Evolutionary conservation across 495 filamentous ascomycete genomes (phyloP).

Genomic region (Chaetomium tenue): DNA sequence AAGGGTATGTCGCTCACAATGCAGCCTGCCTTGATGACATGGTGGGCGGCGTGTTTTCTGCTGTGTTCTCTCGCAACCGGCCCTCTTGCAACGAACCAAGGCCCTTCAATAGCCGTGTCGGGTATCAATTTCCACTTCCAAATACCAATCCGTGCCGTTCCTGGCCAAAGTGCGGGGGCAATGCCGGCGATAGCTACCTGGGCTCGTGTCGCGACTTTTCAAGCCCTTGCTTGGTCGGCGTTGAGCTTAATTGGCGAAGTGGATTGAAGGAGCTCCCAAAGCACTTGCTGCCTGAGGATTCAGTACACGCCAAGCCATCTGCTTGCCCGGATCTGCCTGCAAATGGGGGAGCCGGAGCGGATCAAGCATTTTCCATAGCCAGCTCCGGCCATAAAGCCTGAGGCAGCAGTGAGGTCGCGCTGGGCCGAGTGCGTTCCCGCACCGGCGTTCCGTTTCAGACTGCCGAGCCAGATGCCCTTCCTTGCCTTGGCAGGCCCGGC

Average conservation of each 20-base stretch:
- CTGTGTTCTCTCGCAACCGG: not conserved
- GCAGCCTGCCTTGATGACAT: slow-evolving; percentile 50
- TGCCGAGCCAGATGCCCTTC: slow-evolving; percentile 20
- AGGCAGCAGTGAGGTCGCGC: not conserved
- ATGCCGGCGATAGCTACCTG: slow-evolving; percentile 1
- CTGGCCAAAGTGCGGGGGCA: slow-evolving; percentile 1
- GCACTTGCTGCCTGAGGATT: slow-evolving; percentile 22
- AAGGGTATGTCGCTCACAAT: slow-evolving; percentile 39
- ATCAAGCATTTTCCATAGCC: not conserved
- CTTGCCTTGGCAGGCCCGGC: slow-evolving; percentile 14
- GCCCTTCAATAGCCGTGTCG: slow-evolving; percentile 8
- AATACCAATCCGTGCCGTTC: slow-evolving; percentile 1
- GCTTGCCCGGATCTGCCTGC: too few relatives aligned
- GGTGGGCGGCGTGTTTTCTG: slow-evolving; percentile 28
- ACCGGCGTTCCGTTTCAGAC: slow-evolving; percentile 19
- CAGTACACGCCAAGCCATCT: not conserved
- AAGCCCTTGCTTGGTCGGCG: slow-evolving; percentile 6
- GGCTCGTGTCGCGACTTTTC: slow-evolving; percentile 18
- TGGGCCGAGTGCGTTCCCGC: not conserved
- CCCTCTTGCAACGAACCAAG: not conserved
- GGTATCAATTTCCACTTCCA: not conserved
- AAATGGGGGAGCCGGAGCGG: slow-evolving; percentile 1
- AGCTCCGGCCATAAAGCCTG: not conserved
- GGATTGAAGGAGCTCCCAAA: slow-evolving; percentile 20
- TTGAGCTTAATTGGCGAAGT: slow-evolving; percentile 29